Percentiles rank a stretch among this genome's conserved stretches.
Conservation (phyloP, 768 basidiomycete species). For the Leucocoprinus sp. region DNA sequence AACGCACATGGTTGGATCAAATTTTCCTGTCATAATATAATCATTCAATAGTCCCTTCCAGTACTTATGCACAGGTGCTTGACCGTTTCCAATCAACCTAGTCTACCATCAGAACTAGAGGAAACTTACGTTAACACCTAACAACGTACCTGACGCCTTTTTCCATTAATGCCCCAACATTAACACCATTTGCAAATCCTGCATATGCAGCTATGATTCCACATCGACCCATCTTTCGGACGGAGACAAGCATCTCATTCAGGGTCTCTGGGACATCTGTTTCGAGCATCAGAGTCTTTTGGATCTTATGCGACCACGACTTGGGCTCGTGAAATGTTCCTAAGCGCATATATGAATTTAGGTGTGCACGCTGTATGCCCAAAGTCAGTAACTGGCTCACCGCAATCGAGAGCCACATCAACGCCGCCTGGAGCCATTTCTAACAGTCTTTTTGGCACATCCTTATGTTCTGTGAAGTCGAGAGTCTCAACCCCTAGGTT, state of each 20-base stretch:
- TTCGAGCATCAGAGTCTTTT: constrained; percentile 67
- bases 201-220: constrained; percentile 66
- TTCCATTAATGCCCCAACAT: constrained; percentile 72
- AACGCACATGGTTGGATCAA: constrained; percentile 53
- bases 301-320: constrained; percentile 52
- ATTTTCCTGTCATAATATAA: constrained; percentile 54
- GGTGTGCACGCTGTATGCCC: not conserved
- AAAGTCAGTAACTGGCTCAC: constrained; percentile 12
- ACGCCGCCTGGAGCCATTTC: constrained; percentile 59
- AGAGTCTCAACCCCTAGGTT: constrained; percentile 45
- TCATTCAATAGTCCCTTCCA: constrained; percentile 65
- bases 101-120: not conserved
- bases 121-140: not conserved
- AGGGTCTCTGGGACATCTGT: constrained; percentile 64
- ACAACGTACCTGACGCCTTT: constrained; percentile 45
- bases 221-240: constrained; percentile 47
- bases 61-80: constrained; percentile 68
- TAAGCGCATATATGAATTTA: constrained; percentile 7
- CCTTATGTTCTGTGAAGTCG: constrained; percentile 44
- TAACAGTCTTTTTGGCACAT: constrained; percentile 44
- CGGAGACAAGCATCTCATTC: constrained; percentile 38
- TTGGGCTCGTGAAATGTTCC: constrained; percentile 70
- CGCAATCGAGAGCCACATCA: constrained; percentile 54
- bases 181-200: constrained; percentile 59
- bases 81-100: constrained; percentile 61